These are phyloP conservation scores for Nothophoma quercina DNA, from an alignment of 2,329 filamentous ascomycete genomes.

Conservation along the genomic window DNA sequence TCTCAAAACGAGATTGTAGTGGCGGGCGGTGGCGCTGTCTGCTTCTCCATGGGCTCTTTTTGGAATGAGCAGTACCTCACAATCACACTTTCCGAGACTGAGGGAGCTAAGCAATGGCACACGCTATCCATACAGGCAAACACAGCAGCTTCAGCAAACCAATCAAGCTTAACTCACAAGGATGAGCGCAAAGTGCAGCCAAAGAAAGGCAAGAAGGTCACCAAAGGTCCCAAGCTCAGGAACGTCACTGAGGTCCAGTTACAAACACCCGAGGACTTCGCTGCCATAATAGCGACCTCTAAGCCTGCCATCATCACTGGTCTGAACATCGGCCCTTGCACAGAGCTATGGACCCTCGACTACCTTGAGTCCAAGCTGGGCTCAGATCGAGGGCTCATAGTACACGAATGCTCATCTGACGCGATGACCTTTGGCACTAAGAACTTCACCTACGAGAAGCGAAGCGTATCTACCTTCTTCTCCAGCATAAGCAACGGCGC, in stretches of 20 bases:
- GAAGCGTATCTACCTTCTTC: slow-evolving; percentile 72
- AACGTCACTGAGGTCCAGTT: slow-evolving; percentile 63
- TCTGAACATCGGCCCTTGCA: slow-evolving; percentile 72
- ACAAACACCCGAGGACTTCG: slow-evolving; percentile 64
- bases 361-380: slow-evolving; percentile 66
- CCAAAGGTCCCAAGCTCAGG: slow-evolving; percentile 16
- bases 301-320: slow-evolving; percentile 72
- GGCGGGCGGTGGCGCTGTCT: slow-evolving; percentile 82
- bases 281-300: slow-evolving; percentile 63
- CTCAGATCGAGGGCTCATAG: slow-evolving; percentile 64
- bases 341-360: slow-evolving; percentile 69
- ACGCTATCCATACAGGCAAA: slow-evolving; percentile 17
- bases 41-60: slow-evolving; percentile 88
- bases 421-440: slow-evolving; percentile 84
- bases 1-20: slow-evolving; percentile 64
- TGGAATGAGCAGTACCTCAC: slow-evolving; percentile 66
- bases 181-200: slow-evolving; percentile 20
- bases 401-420: slow-evolving; percentile 72
- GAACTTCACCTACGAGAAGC: slow-evolving; percentile 80
- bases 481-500: slow-evolving; percentile 63
- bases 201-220: slow-evolving; percentile 20
- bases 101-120: slow-evolving; percentile 30
- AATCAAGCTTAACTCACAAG: slow-evolving; percentile 1
- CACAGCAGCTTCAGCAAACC: slow-evolving; percentile 22
- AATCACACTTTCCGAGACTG: slow-evolving; percentile 25